Conservation (phyloP, 1,284 basidiomycete genomes). For the Albatrellus sp. region DNA sequence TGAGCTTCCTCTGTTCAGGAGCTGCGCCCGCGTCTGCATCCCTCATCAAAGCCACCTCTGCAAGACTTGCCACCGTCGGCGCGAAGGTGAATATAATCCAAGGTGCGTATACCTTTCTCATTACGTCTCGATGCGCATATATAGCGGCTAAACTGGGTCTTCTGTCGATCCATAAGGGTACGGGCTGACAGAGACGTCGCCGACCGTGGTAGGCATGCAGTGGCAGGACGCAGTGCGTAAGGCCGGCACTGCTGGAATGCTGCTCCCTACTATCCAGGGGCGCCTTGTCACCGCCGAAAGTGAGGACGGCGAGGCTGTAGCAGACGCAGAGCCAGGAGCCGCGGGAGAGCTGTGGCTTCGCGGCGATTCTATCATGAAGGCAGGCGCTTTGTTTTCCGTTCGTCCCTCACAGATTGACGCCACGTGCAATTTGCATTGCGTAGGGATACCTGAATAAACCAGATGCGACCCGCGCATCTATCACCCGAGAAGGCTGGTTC, state of each 20-base stretch:
- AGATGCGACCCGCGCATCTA: slow-evolving; percentile 49
- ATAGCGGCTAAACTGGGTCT: slow-evolving; percentile 1
- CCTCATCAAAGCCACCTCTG: slow-evolving; percentile 35
- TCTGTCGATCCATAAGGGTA: slow-evolving; percentile 36
- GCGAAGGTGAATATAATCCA: slow-evolving; percentile 26
- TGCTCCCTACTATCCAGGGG: slow-evolving; percentile 72
- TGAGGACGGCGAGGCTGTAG: slow-evolving; percentile 35
- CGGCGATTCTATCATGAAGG: slow-evolving; percentile 74
- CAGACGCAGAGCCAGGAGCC: slow-evolving; percentile 41
- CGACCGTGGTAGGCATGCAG: slow-evolving; percentile 40
- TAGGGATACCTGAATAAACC: slow-evolving; percentile 62
- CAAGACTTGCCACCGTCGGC: slow-evolving; percentile 28
- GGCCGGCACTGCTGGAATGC: slow-evolving; percentile 54
- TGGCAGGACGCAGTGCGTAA: slow-evolving; percentile 26
- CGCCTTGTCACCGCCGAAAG: slow-evolving; percentile 52
- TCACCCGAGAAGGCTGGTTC: slow-evolving; percentile 70
- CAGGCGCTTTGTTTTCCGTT: slow-evolving; percentile 11
- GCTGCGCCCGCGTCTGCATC: slow-evolving; percentile 72
- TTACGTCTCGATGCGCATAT: neutral
- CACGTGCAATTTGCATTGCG: neutral
- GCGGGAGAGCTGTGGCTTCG: slow-evolving; percentile 75
- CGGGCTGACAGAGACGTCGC: slow-evolving; percentile 72
- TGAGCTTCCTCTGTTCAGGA: slow-evolving; percentile 57
- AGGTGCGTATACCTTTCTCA: slow-evolving; percentile 21
- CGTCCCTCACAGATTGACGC: neutral